phyloP scores from a whole-genome alignment of 306 rosid species.

The Vigna nakashimae region DNA sequence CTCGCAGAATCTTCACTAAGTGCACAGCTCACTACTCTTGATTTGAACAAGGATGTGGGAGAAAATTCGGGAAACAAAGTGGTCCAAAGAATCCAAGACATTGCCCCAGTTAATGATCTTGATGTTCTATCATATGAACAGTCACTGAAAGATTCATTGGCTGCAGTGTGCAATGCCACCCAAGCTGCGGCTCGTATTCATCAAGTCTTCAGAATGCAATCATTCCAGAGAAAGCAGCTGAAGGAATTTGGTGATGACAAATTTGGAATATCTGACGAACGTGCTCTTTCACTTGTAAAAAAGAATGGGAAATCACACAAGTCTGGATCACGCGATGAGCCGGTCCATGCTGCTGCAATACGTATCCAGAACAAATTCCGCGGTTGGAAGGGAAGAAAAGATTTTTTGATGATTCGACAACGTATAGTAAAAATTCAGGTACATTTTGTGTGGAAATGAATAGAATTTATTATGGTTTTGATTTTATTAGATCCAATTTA shows the following conservation, averaged over 20 bases:
- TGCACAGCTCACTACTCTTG: constrained; percentile 65
- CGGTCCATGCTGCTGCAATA: constrained; percentile 75
- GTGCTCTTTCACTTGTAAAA: constrained; percentile 62
- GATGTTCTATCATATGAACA: constrained; percentile 52
- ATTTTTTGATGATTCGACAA: constrained; percentile 68
- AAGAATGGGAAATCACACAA: constrained; percentile 51
- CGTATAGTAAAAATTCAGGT: constrained; percentile 93
- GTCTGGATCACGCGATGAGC: constrained; percentile 55
- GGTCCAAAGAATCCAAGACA: constrained; percentile 51
- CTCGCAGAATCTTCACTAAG: constrained; percentile 75
- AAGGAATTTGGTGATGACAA: constrained; percentile 53
- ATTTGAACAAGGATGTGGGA: constrained; percentile 58
- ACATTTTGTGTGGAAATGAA: not conserved
- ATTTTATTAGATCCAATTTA: constrained; percentile 19
- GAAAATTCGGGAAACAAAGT: constrained; percentile 55
- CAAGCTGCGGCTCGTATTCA: constrained; percentile 91
- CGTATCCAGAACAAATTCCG: constrained; percentile 85
- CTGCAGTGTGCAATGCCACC: constrained; percentile 85
- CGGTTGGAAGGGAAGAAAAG: constrained; percentile 84
- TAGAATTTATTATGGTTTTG: constrained; percentile 3
- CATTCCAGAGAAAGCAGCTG: constrained; percentile 83
- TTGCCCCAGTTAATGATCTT: constrained; percentile 44
- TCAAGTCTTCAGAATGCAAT: constrained; percentile 79
- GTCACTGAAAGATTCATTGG: constrained; percentile 81
- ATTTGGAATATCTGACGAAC: constrained; percentile 65